phyloP scores from a whole-genome alignment of 805 yeast species.

The Suhomyces faveliae region DNA sequence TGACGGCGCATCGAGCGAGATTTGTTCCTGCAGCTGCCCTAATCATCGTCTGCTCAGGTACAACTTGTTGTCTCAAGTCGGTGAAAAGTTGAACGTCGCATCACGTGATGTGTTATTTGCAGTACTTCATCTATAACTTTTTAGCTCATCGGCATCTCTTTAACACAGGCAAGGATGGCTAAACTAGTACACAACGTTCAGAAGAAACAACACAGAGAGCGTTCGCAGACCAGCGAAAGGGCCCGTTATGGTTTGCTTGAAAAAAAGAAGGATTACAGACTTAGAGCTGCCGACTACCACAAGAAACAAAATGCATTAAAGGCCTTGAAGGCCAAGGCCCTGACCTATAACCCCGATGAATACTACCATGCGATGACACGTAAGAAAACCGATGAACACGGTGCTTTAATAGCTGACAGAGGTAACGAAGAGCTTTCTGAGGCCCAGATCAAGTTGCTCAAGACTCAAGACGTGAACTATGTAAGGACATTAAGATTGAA shows the following conservation, averaged over 20 bases:
- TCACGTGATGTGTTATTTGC: neutral
- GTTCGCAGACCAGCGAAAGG: conserved; percentile 80
- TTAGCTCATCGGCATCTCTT: conserved; percentile 6
- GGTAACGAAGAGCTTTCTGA: conserved; percentile 57
- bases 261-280: conserved; percentile 62
- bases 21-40: neutral
- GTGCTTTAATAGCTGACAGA: conserved; percentile 66
- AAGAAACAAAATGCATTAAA: conserved; percentile 64
- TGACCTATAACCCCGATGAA: conserved; percentile 86
- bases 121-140: neutral
- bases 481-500: conserved; percentile 71
- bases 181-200: conserved; percentile 86
- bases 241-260: conserved; percentile 81
- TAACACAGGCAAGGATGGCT: conserved; percentile 49
- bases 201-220: conserved; percentile 93
- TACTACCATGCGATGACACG: conserved; percentile 91
- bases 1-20: neutral
- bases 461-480: conserved; percentile 89
- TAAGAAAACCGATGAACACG: conserved; percentile 63
- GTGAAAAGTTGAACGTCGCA: neutral
- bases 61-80: neutral
- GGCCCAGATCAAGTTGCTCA: conserved; percentile 79
- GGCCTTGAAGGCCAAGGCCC: conserved; percentile 69
- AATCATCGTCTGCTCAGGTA: neutral
- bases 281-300: conserved; percentile 57